Base-by-base conservation (phyloP, 345 rosid species). In the Kandelia obovata region DNA sequence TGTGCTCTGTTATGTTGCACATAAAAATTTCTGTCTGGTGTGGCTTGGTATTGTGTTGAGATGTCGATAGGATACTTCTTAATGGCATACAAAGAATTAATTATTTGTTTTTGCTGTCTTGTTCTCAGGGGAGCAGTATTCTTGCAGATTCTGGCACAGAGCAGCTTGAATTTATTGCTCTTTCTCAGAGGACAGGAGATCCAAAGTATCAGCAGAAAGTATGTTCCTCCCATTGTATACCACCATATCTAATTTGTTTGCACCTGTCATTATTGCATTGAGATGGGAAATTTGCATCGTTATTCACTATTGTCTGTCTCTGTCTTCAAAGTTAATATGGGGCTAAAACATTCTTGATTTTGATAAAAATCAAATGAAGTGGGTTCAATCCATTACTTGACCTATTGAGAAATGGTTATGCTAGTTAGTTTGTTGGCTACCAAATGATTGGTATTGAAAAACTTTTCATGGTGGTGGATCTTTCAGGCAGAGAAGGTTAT, bases 131-230 rank as follows among this genome's bases (percentile, higher is more conserved):
- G 34, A 79, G 82, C 61, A 96, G 97, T 80, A 92, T 96, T 67
- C 95, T 96, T 66, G 99, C 99, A 61, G 99, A 96, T 80, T 88
- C 98, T 51, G 99, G 96, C 67, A 90, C 99, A 3, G 99, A 96
- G 78, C 98, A 92, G 86, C 81, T 96, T 19, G 99, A 96, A 68
- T 96, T 96, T 73, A 90, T 96, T 66, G 97, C 97, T 68, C 98
- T 96, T 73, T 92, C 99, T 62, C 99, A 92, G 71, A 90, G 98
- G 76, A 92, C 98, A 57, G 94, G 92, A 68, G 97, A 96, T 69
- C 95, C 83, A 7, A 96, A 88, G 73, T 96, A 96, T 75, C 98
- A 90, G 78, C 86, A 81, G 81, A 96, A 89, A 97, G 99, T 90
- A 71, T 68, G 46, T 61, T 39, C 61, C 64, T 35, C 34, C 30